Conservation (phyloP, 352 stramenopile genomes). For the Globisporangium canariense region DNA sequence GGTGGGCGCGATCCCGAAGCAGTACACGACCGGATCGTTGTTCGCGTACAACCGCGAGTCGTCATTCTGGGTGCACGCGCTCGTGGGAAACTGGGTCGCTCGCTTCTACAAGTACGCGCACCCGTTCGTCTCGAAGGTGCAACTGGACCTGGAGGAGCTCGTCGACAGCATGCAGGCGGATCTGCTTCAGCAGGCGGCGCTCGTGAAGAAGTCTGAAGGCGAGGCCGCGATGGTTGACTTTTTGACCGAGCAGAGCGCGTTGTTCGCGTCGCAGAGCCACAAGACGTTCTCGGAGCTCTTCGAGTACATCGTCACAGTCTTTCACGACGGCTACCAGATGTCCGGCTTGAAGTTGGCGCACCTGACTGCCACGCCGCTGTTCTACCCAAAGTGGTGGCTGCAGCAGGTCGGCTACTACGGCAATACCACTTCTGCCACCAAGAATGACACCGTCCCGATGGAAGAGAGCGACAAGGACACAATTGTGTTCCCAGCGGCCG, state of each 20-base stretch:
- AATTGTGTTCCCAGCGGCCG: conserved; percentile 5
- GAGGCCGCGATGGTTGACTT: conserved; percentile 49
- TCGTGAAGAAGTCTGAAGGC: conserved; percentile 35
- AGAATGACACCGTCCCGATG: conserved; percentile 11
- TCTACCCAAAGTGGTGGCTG: conserved; percentile 86
- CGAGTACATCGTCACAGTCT: conserved; percentile 60
- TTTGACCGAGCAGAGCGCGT: conserved; percentile 49
- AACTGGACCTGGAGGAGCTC: conserved; percentile 56
- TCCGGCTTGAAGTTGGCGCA: conserved; percentile 39
- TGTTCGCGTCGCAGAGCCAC: conserved; percentile 52
- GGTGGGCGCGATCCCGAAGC: conserved; percentile 39
- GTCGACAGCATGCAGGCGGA: conserved; percentile 32
- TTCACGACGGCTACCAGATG: conserved; percentile 82
- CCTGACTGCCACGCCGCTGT: conserved; percentile 54
- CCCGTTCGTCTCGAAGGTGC: conserved; percentile 52
- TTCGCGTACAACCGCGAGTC: conserved; percentile 58
- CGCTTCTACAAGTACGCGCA: conserved; percentile 73
- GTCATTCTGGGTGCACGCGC: conserved; percentile 72
- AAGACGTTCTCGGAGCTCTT: conserved; percentile 59
- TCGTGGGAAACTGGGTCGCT: conserved; percentile 84
- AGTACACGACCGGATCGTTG: conserved; percentile 56
- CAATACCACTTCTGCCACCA: conserved; percentile 5
- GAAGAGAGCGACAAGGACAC: background rate
- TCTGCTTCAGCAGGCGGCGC: conserved; percentile 33
- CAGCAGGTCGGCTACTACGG: conserved; percentile 75